Evolutionary conservation across 495 filamentous ascomycete species (phyloP), one percentile per base, ranked within the genome.

Genomic region (Aspergillus incahuasiensis): DNA sequence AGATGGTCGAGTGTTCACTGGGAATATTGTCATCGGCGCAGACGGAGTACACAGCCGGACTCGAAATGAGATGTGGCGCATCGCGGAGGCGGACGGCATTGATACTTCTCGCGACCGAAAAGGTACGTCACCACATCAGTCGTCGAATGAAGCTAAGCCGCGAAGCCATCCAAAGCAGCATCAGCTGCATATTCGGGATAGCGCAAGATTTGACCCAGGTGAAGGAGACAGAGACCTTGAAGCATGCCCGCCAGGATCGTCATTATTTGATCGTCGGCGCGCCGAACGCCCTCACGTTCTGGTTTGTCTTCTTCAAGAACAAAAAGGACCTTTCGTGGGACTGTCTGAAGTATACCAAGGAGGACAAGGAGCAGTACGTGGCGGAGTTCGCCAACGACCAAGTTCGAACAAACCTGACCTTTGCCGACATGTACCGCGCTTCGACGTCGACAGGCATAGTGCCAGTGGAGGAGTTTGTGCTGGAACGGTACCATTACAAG

Each of bases 41-140:
- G 81, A 83, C 58, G 80, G 80, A 0, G 70, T 78, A n/a, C 71
- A 76, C 45, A 79, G 76, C 56, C 57, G 53, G 46, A 70, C 70
- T 15, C 58, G 71, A 11, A 50, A 61, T 16, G 69, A 74, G 55
- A 74, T 82, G 66, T 65, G 69, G 54, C 55, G 63, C 6, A 56
- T 71, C 46, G 67, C 62, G 9, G 28, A n/a, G 21, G 40, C 41
- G 1, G 39, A 44, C 15, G 18, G 12, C 3, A 13, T 13, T 16
- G 18, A 24, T 39, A 19, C 24, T 22, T 5, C 32, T 7, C 3
- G 18, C 1, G 47, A 38, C 22, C n/a, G 40, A 34, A 35, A 35
- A 15, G 40, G 51, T 54, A 44, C 7, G 9, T 22, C 7, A 8
- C 19, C 21, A 19, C 35, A 5, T 30, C 25, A 12, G 19, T 20